Evolutionary conservation across 1,284 basidiomycete genomes (phyloP).

Genomic region (Rhodotorula glutinis): DNA sequence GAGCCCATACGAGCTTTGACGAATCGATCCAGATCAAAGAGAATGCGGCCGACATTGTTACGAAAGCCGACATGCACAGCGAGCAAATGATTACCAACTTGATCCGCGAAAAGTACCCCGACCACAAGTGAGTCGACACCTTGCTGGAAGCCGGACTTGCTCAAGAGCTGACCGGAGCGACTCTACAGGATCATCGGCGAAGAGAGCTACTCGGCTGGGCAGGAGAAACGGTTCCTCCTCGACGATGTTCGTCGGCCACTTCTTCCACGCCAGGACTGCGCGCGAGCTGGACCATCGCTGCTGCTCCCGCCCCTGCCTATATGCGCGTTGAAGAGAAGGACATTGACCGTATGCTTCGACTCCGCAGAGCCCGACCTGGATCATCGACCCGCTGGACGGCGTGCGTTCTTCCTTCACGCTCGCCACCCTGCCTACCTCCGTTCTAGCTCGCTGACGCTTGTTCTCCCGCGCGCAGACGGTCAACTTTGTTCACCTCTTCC

Average conservation of each 20-base stretch:
- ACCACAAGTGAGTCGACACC: constrained; percentile 32
- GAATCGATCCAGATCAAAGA: constrained; percentile 37
- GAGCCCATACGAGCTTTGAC: constrained; percentile 15
- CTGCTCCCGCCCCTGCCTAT: too few relatives aligned
- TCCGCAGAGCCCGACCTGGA: constrained; percentile 43
- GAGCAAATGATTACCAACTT: constrained; percentile 38
- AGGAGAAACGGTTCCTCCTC: constrained; percentile 43
- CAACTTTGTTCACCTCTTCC: constrained; percentile 42
- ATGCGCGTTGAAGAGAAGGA: too few relatives aligned
- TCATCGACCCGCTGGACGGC: constrained; percentile 45
- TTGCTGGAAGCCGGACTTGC: too few relatives aligned
- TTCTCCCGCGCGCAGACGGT: constrained; percentile 29
- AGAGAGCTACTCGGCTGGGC: constrained; percentile 41
- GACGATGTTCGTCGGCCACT: constrained; percentile 26
- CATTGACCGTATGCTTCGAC: too few relatives aligned
- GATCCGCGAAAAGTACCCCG: constrained; percentile 37
- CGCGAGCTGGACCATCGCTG: too few relatives aligned
- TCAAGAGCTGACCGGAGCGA: neutral
- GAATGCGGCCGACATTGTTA: constrained; percentile 42
- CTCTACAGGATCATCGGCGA: constrained; percentile 41
- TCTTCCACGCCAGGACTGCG: neutral
- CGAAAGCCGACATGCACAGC: constrained; percentile 38
- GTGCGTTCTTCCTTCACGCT: constrained; percentile 16
- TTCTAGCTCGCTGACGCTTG: neutral
- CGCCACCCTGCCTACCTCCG: neutral